phyloP scores from a whole-genome alignment of 2,329 filamentous ascomycete genomes.

The Fusarium denticulatum region DNA sequence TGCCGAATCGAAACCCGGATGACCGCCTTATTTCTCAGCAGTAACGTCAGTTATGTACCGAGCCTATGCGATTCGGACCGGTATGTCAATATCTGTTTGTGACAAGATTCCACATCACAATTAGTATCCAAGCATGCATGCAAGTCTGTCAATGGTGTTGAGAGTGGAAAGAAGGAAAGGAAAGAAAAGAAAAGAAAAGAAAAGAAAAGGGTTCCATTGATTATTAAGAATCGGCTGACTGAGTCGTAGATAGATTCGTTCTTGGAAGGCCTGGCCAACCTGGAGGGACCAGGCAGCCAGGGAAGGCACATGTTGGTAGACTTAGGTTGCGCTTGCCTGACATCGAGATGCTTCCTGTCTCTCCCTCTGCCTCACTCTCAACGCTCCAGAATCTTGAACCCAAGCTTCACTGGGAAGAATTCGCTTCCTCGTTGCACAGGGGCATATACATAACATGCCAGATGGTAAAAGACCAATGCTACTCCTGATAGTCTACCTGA shows the following conservation, averaged over 20 bases:
- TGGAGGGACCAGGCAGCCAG: no score
- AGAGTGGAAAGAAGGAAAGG: neutral
- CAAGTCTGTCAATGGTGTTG: neutral
- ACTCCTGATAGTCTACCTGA: neutral
- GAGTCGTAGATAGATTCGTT: neutral
- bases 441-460: neutral
- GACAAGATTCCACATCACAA: neutral
- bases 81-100: neutral
- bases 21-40: constrained; percentile 1
- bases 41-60: neutral
- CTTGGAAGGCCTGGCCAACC: neutral
- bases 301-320: neutral
- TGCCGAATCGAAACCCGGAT: neutral
- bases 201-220: neutral
- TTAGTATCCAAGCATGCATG: neutral
- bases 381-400: no score
- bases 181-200: neutral
- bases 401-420: neutral
- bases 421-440: neutral
- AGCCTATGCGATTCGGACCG: constrained; percentile 25
- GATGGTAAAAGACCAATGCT: neutral
- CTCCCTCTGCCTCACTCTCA: no score
- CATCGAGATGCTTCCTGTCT: neutral
- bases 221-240: neutral
- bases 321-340: neutral